phyloP scores from a whole-genome alignment of 2,329 filamentous ascomycete genomes.

The Paecilomyces sp. region DNA sequence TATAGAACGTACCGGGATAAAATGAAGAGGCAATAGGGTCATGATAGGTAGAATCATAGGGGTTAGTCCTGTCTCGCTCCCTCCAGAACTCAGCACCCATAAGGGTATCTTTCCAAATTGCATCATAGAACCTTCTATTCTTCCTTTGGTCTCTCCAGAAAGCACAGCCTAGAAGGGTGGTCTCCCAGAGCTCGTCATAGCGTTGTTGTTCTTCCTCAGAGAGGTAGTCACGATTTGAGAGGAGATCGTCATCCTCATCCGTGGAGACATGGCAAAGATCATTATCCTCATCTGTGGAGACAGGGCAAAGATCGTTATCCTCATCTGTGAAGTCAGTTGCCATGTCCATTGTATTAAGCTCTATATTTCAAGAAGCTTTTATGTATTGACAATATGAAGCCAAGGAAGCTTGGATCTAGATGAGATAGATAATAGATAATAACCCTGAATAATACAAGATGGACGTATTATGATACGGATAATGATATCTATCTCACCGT shows the following conservation, averaged over 20 bases:
- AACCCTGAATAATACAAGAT: background rate
- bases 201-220: too few species aligned
- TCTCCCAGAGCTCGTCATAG: too few species aligned
- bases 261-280: too few species aligned
- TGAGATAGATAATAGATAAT: background rate
- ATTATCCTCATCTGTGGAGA: too few species aligned
- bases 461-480: background rate
- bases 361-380: background rate
- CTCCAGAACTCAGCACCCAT: constrained; percentile 22
- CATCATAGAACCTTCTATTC: too few species aligned
- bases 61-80: constrained; percentile 9
- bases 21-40: background rate
- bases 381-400: background rate
- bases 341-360: background rate
- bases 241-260: too few species aligned
- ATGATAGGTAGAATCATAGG: background rate
- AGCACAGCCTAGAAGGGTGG: too few species aligned
- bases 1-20: background rate
- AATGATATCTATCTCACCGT: background rate
- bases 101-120: constrained; percentile 16
- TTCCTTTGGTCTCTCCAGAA: too few species aligned
- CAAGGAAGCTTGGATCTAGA: background rate
- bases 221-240: too few species aligned
- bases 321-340: background rate
- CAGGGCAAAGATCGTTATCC: too few species aligned